phyloP scores from a whole-genome alignment of 2,329 filamentous ascomycete genomes.

The Penicillium expansum region DNA sequence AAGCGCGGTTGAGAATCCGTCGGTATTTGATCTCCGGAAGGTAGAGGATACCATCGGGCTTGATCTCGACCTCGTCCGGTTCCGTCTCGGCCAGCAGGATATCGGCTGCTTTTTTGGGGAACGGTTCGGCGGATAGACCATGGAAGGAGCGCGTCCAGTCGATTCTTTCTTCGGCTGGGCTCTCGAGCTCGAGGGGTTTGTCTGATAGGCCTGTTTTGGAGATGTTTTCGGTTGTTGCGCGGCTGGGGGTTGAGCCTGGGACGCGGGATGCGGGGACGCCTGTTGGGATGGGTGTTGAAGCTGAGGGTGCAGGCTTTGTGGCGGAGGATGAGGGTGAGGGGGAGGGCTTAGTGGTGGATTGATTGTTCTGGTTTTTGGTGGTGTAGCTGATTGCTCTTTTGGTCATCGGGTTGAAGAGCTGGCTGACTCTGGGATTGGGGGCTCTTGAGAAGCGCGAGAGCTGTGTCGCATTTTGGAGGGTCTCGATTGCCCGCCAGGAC shows the following conservation, averaged over 20 bases:
- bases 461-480: slow-evolving; percentile 14
- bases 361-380: slow-evolving; percentile 16
- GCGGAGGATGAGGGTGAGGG: slow-evolving; percentile 6
- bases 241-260: slow-evolving; percentile 26
- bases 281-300: not conserved
- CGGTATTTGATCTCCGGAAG: slow-evolving; percentile 98
- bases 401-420: slow-evolving; percentile 10
- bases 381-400: slow-evolving; percentile 19
- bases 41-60: slow-evolving; percentile 95
- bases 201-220: slow-evolving; percentile 40
- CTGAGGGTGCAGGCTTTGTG: slow-evolving; percentile 12
- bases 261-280: slow-evolving; percentile 18
- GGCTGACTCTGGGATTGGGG: not conserved
- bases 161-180: slow-evolving; percentile 47
- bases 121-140: slow-evolving; percentile 69
- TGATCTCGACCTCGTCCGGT: slow-evolving; percentile 83
- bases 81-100: slow-evolving; percentile 67
- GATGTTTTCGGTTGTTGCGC: slow-evolving; percentile 37
- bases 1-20: slow-evolving; percentile 81
- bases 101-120: slow-evolving; percentile 65
- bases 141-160: slow-evolving; percentile 86
- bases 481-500: slow-evolving; percentile 21
- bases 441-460: slow-evolving; percentile 14
- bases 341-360: slow-evolving; percentile 5
- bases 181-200: slow-evolving; percentile 34